These are phyloP conservation scores for Pyrus bretschneideri DNA, from an alignment of 306 rosid species.

Conservation along the genomic window DNA sequence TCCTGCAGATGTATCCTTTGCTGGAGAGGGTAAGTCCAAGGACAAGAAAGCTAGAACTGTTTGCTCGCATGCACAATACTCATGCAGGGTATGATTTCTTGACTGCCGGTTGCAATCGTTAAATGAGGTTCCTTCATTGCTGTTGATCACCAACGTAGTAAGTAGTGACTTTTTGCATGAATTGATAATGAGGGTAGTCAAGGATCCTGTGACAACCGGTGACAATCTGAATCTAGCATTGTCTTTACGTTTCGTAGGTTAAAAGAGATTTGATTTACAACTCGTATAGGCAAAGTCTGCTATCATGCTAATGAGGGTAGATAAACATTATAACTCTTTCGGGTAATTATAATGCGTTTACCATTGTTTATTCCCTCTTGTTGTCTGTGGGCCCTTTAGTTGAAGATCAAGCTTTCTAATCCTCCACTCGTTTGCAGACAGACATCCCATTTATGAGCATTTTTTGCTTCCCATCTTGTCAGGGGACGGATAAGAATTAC, in stretches of 20 bases:
- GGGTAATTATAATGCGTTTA: neutral
- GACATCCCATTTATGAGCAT: neutral
- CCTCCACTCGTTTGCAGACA: neutral
- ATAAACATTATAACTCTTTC: neutral
- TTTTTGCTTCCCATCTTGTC: neutral
- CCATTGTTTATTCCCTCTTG: neutral
- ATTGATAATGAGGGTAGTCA: neutral
- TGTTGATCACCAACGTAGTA: neutral
- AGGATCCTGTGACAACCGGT: neutral
- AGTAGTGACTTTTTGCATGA: neutral
- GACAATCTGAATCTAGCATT: neutral
- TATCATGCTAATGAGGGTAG: neutral
- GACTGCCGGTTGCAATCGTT: neutral
- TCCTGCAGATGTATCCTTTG: slow-evolving; percentile 84
- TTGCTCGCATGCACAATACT: slow-evolving; percentile 99
- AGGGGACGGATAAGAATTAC: no score
- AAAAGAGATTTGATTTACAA: neutral
- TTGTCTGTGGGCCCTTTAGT: neutral
- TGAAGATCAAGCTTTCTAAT: neutral
- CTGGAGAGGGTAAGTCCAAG: slow-evolving; percentile 98
- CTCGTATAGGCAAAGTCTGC: neutral
- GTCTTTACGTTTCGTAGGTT: neutral
- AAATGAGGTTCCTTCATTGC: neutral
- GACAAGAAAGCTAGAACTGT: slow-evolving; percentile 91
- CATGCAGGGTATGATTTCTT: slow-evolving; percentile 79